Evolutionary conservation across 2,329 filamentous ascomycete genomes (phyloP).

Genomic region (Ilyonectria destructans): DNA sequence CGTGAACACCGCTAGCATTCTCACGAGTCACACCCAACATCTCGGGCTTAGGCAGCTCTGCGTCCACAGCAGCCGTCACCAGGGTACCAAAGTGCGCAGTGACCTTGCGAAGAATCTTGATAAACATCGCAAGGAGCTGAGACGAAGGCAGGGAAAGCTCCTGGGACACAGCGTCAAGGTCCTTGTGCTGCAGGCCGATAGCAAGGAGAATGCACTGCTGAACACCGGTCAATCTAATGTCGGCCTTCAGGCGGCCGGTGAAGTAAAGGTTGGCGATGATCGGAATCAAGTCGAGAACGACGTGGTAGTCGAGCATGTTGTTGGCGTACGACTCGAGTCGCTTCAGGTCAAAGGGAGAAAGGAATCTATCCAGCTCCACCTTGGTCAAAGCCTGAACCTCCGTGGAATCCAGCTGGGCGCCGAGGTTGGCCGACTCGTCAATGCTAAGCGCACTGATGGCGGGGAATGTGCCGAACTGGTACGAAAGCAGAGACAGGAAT

Average conservation of each 20-base stretch:
- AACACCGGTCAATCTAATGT: conserved; percentile 83
- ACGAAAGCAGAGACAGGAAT: conserved; percentile 92
- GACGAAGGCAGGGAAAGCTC: conserved; percentile 82
- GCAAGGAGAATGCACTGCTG: conserved; percentile 92
- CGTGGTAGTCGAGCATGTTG: conserved; percentile 98
- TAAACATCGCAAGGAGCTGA: conserved; percentile 95
- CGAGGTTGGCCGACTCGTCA: conserved; percentile 85
- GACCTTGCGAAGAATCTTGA: conserved; percentile 94
- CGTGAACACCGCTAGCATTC: conserved; percentile 76
- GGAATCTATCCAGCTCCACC: conserved; percentile 80
- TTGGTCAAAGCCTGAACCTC: conserved; percentile 76
- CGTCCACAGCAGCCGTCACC: conserved; percentile 81
- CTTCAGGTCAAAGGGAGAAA: conserved; percentile 96
- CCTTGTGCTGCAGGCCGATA: conserved; percentile 91
- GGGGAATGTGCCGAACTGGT: conserved; percentile 90
- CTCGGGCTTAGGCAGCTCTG: conserved; percentile 74
- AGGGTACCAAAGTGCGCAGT: conserved; percentile 83
- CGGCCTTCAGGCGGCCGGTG: conserved; percentile 78
- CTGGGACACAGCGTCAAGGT: conserved; percentile 83
- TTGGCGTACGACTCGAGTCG: conserved; percentile 95
- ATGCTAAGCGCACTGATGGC: conserved; percentile 87
- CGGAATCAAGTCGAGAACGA: conserved; percentile 94
- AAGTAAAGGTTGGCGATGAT: conserved; percentile 89
- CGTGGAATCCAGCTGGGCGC: conserved; percentile 75
- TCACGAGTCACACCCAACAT: conserved; percentile 72